Evolutionary conservation across 192 early-diverging fungal genomes (phyloP), one percentile per base, ranked within the genome.

Genomic region (Diversispora epigaea): DNA sequence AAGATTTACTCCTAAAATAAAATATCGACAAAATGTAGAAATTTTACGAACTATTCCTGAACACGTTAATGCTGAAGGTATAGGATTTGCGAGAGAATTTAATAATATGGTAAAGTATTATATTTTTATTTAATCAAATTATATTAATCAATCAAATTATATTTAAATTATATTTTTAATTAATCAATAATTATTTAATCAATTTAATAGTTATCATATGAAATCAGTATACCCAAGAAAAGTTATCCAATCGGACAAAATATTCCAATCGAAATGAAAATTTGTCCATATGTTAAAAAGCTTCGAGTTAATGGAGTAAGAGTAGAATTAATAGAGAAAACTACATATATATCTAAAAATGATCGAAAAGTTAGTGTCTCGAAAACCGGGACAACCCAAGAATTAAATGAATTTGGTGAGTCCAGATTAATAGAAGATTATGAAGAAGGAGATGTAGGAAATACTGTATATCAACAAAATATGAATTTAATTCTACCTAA

Each of bases 201-300:
- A 32, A 32, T 32, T 32, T 32, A 32, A 32, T 32, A 32, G 25
- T 55, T 70, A 39, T 55, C 47, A 6, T 70, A 70, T 22, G 65
- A 67, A 47, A 47, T 67, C 22, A 22, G 15, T 5, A 47, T 67
- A 14, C 65, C 65, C 45, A 67, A 67, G 22, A 67, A 67, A 47
- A 50, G 50, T 6, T 70, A 55, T 41, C 32, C 68, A 6, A 21
- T 70, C 3, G 68, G 68, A 2, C 47, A 55, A 50, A 3, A 14
- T 19, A 70, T 70, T 55, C 68, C 68, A 39, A 70, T 70, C 15
- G 68, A 70, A 5, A 50, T 70, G 49, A 70, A 70, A 55, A 44
- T 70, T 43, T 55, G 19, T 55, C 68, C 68, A 15, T 19, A 70
- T 41, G 9, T 70, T 17, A 70, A 70, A 55, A 70, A 70, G 41